phyloP scores from a whole-genome alignment of 2,329 filamentous ascomycete species.

The Fusarium haematococcum region DNA sequence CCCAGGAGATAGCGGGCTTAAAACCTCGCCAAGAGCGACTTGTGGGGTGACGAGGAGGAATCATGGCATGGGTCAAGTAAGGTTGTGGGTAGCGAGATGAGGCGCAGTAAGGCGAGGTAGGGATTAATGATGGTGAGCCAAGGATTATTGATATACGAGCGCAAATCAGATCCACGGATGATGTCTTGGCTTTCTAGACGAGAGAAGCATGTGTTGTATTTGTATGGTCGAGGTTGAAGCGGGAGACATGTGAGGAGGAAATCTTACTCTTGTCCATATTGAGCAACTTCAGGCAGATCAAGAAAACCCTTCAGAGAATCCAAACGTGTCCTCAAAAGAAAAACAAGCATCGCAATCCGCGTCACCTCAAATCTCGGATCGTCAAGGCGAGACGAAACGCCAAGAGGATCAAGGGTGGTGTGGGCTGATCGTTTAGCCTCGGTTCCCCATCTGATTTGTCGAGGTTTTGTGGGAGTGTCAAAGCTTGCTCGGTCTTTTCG shows the following conservation, averaged over 20 bases:
- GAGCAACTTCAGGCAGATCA: neutral
- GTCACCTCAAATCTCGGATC: conserved; percentile 1
- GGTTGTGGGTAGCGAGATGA: neutral
- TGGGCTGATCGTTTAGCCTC: conserved; percentile 4
- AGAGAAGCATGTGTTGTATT: neutral
- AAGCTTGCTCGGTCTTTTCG: conserved; percentile 1
- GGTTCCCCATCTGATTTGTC: neutral
- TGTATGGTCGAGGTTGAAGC: too few species aligned
- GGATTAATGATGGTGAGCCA: neutral
- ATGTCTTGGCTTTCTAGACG: neutral
- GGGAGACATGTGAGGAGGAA: too few species aligned
- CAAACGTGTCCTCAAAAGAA: neutral
- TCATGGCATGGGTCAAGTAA: neutral
- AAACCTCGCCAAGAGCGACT: neutral
- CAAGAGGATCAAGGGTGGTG: neutral
- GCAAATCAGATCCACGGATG: neutral
- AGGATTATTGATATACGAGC: neutral
- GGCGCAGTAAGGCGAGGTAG: neutral
- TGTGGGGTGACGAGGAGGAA: neutral
- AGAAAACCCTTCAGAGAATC: too few species aligned
- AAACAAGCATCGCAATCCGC: conserved; percentile 4
- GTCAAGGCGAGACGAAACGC: neutral
- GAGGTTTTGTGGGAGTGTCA: neutral
- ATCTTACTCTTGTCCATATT: neutral
- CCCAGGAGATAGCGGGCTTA: neutral